Evolutionary conservation across 2,329 filamentous ascomycete species (phyloP), one percentile per base, ranked within the genome.

Genomic region (Metarhizium anisopliae): DNA sequence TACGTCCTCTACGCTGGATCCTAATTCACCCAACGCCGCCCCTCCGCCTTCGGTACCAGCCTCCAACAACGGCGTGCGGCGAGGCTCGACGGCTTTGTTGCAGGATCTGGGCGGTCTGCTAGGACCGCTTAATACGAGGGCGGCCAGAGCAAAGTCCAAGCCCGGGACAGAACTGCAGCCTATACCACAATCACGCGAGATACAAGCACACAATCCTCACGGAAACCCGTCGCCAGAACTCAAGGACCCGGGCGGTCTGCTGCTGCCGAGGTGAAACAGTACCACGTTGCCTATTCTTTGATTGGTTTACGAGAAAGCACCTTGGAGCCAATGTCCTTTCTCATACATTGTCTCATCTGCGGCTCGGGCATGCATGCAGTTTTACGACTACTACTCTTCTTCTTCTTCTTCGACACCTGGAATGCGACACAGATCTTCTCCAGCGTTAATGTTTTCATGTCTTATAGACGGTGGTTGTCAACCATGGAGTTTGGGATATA

Each of bases 21-120:
- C 74, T 1, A 61, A 67, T 16, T 66, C 72, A 11, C 64, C 71
- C 2, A 68, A 66, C 56, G 63, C 64, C 16, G 61, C 66, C 16
- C 74, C 77, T 7, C 72, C 73, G 0, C 73, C 76, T 0, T 72
- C 76, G 0, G 60, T 79, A 16, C 72, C 74, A 1, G 79, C 80
- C 0, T 68, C 73, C 52, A 64, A 66, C 0, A 69, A 62, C 10
- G 79, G 80, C 1, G 66, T 79, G 4, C 72, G 79, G 6, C 70
- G 80, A 47, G 82, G 82, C 3, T 84, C 81, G 2, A 74, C 78
- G 1, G 77, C 80, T 0, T 63, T 85, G n/a, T 67, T 85, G 6
- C 80, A 82, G 59, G 83, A 85, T 60, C 65, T 84, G 1, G 77
- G 80, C 8, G 81, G 79, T 1, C 69, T 83, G 16, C 64, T 85